Percentiles rank a stretch among this genome's conserved stretches.
Conservation (phyloP, 495 filamentous ascomycete species). For the Hypoxylon lienhwacheense region DNA sequence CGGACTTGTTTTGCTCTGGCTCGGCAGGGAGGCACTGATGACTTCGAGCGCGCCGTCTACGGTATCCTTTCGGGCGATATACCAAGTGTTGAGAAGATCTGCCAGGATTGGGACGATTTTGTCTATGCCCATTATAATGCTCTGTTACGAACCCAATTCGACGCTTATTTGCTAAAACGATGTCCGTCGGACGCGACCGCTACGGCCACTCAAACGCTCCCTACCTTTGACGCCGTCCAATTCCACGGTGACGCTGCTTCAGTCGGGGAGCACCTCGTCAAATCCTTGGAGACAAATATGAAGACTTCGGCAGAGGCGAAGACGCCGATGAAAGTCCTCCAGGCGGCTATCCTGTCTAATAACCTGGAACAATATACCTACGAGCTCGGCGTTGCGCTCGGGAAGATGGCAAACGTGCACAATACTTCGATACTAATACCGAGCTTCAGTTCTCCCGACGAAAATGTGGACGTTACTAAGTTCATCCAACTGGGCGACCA, state of each 20-base stretch:
- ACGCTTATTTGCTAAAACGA: constrained; percentile 57
- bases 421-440: constrained; percentile 55
- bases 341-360: constrained; percentile 65
- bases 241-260: constrained; percentile 55
- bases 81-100: constrained; percentile 71
- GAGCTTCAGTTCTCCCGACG: constrained; percentile 32
- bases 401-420: constrained; percentile 53
- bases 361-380: constrained; percentile 58
- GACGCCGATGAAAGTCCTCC: constrained; percentile 64
- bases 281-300: constrained; percentile 50
- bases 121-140: constrained; percentile 90
- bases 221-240: constrained; percentile 57
- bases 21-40: constrained; percentile 63
- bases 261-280: constrained; percentile 54
- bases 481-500: constrained; percentile 58
- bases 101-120: constrained; percentile 82
- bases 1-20: constrained; percentile 79
- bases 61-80: constrained; percentile 83
- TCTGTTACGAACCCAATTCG: constrained; percentile 70
- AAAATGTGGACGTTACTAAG: constrained; percentile 41
- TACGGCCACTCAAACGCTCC: constrained; percentile 46
- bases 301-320: constrained; percentile 53
- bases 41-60: constrained; percentile 88
- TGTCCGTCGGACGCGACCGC: constrained; percentile 47
- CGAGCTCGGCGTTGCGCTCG: constrained; percentile 60